phyloP scores from a whole-genome alignment of 2,329 filamentous ascomycete genomes.

The Clonostachys solani region DNA sequence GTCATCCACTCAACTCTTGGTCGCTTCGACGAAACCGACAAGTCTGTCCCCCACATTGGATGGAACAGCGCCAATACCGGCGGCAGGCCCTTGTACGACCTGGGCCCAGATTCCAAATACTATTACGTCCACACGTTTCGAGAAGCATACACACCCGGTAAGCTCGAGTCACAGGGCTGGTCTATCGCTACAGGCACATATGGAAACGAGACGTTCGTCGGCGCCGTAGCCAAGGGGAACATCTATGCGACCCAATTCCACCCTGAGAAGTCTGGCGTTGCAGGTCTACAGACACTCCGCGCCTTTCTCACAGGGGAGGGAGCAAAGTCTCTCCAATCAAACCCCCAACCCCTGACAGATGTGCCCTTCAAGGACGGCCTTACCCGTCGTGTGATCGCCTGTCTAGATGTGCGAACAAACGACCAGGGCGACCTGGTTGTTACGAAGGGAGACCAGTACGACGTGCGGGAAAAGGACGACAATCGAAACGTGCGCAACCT shows the following conservation, averaged over 20 bases:
- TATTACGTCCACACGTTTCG: constrained; percentile 99
- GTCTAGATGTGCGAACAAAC: constrained; percentile 91
- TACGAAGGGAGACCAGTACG: constrained; percentile 98
- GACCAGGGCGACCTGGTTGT: constrained; percentile 94
- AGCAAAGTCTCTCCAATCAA: constrained; percentile 39
- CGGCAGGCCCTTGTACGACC: constrained; percentile 62
- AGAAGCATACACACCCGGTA: constrained; percentile 66
- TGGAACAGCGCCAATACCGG: constrained; percentile 86
- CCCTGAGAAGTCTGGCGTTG: constrained; percentile 92
- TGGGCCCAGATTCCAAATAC: constrained; percentile 83
- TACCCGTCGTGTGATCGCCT: constrained; percentile 92
- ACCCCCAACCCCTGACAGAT: constrained; percentile 7
- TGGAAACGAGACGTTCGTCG: constrained; percentile 84
- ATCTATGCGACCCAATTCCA: constrained; percentile 94
- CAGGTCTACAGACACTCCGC: constrained; percentile 77
- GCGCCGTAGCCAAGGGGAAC: constrained; percentile 81
- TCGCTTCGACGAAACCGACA: constrained; percentile 72
- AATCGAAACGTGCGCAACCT: constrained; percentile 75
- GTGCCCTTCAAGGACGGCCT: constrained; percentile 56
- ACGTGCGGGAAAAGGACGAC: constrained; percentile 82
- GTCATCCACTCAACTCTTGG: constrained; percentile 67
- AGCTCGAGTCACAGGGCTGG: constrained; percentile 82
- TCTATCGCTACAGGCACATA: constrained; percentile 87
- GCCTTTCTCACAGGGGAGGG: constrained; percentile 78
- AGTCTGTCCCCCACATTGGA: constrained; percentile 97